Base-by-base conservation (phyloP, 768 basidiomycete genomes). In the Gautieria morchelliformis region DNA sequence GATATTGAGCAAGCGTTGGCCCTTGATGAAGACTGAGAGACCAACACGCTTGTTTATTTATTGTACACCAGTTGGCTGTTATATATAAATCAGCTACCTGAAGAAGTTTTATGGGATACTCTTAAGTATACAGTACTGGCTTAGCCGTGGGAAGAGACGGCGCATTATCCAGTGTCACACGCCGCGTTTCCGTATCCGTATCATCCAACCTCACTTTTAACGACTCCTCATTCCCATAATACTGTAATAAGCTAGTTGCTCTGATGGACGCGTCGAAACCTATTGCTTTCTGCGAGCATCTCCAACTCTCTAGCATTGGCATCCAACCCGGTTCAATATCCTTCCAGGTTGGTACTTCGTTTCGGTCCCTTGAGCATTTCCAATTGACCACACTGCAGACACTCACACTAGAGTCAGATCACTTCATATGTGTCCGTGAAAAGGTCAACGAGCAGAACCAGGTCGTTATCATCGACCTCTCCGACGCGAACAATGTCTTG, bases 391-490 rank as follows among this genome's bases (percentile, higher is more conserved):
- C 41, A 45, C 35, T 49, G 58, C 62, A 93, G 91, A 92, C 88
- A 24, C 75, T 98, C 63, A 97, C 96, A 5, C 78, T 99, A 63
- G 93, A 98, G 74, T 95, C 92, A 62, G 96, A 99, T 78, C 89
- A 91, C 70, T 99, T 90, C 73, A 96, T 99, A 65, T 98, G 96
- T 70, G 84, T 98, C 60, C 89, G 95, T 57, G 95, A 98, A 76
- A 93, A 93, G 71, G 81, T 92, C 67, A 85, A 88, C 66, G 93
- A 94, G 62, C 86, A 91, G 67, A 93, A 95, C 73, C 94, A 97
- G 73, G 96, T 99, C 62, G 95, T 97, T 69, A 98, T 99, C 68
- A 89, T 99, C 68, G 95, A 98, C 84, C 85, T 99, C 62, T 78
- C 87, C 60, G 92, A 98, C 71, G 92, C 94, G 65, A 97, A 97